phyloP scores from a whole-genome alignment of 306 rosid genomes.

The Prunus salicina region DNA sequence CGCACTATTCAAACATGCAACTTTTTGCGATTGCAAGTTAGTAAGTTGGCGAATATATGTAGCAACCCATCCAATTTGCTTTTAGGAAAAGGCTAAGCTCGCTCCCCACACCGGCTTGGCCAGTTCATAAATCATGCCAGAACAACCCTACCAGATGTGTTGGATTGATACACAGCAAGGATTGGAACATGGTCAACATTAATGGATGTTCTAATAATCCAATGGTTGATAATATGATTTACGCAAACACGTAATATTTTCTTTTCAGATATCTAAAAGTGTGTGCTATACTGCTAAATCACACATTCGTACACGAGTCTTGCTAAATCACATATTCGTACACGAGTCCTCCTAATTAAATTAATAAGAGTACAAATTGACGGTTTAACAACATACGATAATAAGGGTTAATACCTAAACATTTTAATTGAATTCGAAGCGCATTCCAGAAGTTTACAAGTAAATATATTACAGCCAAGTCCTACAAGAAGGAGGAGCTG shows the following conservation, averaged over 20 bases:
- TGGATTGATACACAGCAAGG: background rate
- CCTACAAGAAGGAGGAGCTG: slow-evolving; percentile 22
- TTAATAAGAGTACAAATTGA: background rate
- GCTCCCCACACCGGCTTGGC: slow-evolving; percentile 34
- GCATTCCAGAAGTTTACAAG: slow-evolving; percentile 8
- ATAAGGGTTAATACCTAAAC: background rate
- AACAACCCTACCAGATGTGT: background rate
- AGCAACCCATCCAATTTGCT: slow-evolving; percentile 17
- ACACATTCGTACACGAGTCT: background rate
- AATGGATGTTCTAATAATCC: slow-evolving; percentile 21
- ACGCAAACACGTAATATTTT: background rate
- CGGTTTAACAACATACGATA: background rate
- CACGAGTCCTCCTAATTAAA: too few relatives aligned
- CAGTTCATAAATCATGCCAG: slow-evolving; percentile 2
- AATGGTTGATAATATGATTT: slow-evolving; percentile 26
- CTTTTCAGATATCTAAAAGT: background rate
- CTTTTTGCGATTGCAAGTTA: slow-evolving; percentile 6
- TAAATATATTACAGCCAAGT: background rate
- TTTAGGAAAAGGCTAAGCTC: slow-evolving; percentile 42
- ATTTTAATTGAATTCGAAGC: background rate
- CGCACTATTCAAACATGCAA: background rate
- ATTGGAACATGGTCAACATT: background rate
- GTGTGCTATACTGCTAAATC: background rate
- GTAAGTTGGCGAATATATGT: slow-evolving; percentile 16
- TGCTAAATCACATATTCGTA: background rate